Evolutionary conservation across 768 basidiomycete genomes (phyloP).

Genomic region (Pisolithus orientalis): DNA sequence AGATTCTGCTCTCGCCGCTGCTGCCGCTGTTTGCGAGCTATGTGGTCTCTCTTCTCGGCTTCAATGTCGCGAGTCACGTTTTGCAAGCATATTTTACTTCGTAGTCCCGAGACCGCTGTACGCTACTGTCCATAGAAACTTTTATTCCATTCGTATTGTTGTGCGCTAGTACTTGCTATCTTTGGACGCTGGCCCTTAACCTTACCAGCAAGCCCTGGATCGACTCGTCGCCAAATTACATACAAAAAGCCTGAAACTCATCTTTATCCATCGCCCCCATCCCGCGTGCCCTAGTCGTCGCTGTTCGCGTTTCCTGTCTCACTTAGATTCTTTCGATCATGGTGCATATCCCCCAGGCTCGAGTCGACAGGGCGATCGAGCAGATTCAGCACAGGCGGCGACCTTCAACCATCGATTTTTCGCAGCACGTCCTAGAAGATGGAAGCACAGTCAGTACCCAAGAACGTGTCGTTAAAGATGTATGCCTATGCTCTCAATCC

Average conservation of each 20-base stretch:
- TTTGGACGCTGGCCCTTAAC: slow-evolving; percentile 24
- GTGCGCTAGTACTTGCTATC: slow-evolving; percentile 1
- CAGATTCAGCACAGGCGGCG: slow-evolving; percentile 37
- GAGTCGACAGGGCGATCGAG: slow-evolving; percentile 30
- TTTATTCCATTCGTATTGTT: neutral
- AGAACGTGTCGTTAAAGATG: slow-evolving; percentile 95
- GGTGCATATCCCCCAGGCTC: slow-evolving; percentile 28
- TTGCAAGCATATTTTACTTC: slow-evolving; percentile 73
- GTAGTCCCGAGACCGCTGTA: slow-evolving; percentile 11
- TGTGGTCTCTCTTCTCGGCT: slow-evolving; percentile 80
- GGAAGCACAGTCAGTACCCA: slow-evolving; percentile 88
- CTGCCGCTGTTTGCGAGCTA: slow-evolving; percentile 84
- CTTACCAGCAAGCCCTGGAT: neutral
- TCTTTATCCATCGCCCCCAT: slow-evolving; percentile 1
- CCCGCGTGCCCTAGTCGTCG: slow-evolving; percentile 6
- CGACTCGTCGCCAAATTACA: slow-evolving; percentile 9
- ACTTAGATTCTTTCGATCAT: slow-evolving; percentile 15
- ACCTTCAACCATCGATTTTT: slow-evolving; percentile 75
- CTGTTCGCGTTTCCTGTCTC: neutral
- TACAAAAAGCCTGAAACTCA: slow-evolving; percentile 1
- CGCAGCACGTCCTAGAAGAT: slow-evolving; percentile 89
- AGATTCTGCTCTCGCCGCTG: slow-evolving; percentile 85
- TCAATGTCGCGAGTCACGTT: slow-evolving; percentile 84
- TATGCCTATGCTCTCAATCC: slow-evolving; percentile 30
- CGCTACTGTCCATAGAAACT: neutral